These are phyloP conservation scores for Penicillium digitatum DNA, from an alignment of 2,329 filamentous ascomycete species.

Conservation along the genomic window DNA sequence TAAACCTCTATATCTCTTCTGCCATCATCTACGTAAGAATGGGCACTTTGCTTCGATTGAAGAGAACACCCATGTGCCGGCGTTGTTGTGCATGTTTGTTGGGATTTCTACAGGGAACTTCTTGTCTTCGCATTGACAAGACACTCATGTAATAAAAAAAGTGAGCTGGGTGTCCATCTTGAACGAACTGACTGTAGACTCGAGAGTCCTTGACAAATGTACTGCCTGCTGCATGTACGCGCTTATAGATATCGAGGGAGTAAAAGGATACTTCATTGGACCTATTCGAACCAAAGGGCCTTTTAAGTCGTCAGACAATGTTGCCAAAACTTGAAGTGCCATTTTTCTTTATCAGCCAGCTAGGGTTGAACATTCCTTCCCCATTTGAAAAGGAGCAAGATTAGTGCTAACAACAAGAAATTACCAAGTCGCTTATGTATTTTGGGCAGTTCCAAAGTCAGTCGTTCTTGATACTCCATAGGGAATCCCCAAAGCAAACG, in stretches of 20 bases:
- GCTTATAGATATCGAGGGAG: neutral
- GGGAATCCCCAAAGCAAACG: neutral
- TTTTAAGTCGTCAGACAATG: neutral
- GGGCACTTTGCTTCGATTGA: neutral
- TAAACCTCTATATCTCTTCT: neutral
- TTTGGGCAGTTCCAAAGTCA: neutral
- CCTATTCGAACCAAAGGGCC: neutral
- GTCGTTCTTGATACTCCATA: neutral
- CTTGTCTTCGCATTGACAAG: neutral
- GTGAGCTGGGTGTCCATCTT: neutral
- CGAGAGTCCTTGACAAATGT: neutral
- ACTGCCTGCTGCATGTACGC: neutral
- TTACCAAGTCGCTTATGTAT: neutral
- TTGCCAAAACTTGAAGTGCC: neutral
- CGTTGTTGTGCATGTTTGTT: neutral
- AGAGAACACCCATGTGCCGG: neutral
- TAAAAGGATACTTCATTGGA: neutral
- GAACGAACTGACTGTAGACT: neutral
- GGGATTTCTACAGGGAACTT: neutral
- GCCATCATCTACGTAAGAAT: neutral
- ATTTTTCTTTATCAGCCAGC: neutral
- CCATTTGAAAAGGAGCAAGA: neutral
- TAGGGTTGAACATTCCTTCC: no score
- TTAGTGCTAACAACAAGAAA: neutral
- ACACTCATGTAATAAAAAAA: neutral